A percentile compares a stretch with the other conserved stretches of the same genome.
These are phyloP conservation scores for Astrocystis sublimbata DNA, from an alignment of 495 filamentous ascomycete genomes.

Conservation along the genomic window DNA sequence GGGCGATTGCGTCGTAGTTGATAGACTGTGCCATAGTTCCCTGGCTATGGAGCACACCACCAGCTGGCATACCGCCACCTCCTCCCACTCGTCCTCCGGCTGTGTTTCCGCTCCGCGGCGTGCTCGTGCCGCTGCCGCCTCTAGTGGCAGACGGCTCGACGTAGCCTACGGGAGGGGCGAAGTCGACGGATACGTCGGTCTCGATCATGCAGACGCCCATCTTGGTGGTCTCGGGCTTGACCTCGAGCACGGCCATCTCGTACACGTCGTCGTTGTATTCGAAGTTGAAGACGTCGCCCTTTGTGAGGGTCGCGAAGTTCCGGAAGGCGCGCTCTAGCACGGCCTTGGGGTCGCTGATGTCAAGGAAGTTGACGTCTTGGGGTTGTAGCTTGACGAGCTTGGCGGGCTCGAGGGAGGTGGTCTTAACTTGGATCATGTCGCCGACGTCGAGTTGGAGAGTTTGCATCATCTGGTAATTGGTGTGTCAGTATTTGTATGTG, in stretches of 20 bases:
- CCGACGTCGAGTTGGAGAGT: conserved; percentile 84
- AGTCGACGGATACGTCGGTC: conserved; percentile 93
- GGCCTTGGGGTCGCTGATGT: conserved; percentile 97
- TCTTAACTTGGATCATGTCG: conserved; percentile 91
- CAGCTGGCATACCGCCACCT: conserved; percentile 62
- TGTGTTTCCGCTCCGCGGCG: conserved; percentile 58
- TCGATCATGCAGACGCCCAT: conserved; percentile 90
- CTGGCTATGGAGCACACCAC: conserved; percentile 74
- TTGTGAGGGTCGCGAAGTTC: conserved; percentile 89
- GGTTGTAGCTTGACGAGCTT: conserved; percentile 94
- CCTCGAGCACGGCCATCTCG: conserved; percentile 88
- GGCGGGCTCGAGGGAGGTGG: conserved; percentile 85
- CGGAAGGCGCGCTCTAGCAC: conserved; percentile 95
- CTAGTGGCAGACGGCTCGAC: conserved; percentile 80
- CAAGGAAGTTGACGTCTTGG: conserved; percentile 85
- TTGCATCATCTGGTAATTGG: conserved; percentile 76
- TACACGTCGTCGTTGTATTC: conserved; percentile 91
- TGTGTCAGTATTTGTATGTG: conserved; percentile 18
- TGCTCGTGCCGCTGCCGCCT: conserved; percentile 62
- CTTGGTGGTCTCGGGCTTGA: conserved; percentile 75
- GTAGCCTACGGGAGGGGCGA: conserved; percentile 90
- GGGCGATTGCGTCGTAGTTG: conserved; percentile 94
- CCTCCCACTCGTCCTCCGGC: too few species aligned
- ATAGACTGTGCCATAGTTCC: conserved; percentile 96
- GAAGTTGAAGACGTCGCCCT: conserved; percentile 92